Percentiles rank a stretch among this genome's conserved stretches.
phyloP scores from a whole-genome alignment of 2,329 filamentous ascomycete species.

The Colletotrichum theobromicola region DNA sequence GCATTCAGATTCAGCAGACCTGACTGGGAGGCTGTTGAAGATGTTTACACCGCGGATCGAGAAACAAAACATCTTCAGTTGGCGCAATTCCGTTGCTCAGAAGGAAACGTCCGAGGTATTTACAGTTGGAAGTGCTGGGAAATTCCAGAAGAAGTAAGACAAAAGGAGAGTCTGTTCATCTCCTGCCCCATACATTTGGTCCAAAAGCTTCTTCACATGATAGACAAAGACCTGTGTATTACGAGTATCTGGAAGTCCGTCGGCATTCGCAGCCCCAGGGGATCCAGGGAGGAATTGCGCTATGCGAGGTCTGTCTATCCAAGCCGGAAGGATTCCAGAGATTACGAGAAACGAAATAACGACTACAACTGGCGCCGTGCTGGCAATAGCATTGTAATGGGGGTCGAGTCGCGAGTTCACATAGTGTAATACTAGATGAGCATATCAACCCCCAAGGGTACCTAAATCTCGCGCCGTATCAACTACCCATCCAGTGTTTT shows the following conservation, averaged over 20 bases:
- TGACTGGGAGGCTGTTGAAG: neutral
- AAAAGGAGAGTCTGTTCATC: no score
- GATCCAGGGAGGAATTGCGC: neutral
- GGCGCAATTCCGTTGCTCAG: no score
- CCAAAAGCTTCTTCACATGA: neutral
- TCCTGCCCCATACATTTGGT: no score
- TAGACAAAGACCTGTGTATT: neutral
- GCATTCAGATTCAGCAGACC: neutral
- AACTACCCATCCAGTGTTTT: no score
- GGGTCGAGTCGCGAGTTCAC: neutral
- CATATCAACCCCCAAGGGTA: no score
- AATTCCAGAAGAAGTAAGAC: neutral
- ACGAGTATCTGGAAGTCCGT: neutral
- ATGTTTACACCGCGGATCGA: neutral
- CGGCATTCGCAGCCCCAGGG: neutral
- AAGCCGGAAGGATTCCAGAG: neutral
- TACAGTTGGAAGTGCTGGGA: neutral
- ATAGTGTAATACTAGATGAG: neutral
- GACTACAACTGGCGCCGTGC: no score
- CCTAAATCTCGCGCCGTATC: no score
- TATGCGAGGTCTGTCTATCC: neutral
- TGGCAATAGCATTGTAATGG: neutral
- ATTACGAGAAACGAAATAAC: no score
- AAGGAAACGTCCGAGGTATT: no score
- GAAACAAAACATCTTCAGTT: no score